A percentile compares a stretch with the other conserved stretches of the same genome.
phyloP scores from a whole-genome alignment of 441 rosid species.

The Flueggea neowawraea region DNA sequence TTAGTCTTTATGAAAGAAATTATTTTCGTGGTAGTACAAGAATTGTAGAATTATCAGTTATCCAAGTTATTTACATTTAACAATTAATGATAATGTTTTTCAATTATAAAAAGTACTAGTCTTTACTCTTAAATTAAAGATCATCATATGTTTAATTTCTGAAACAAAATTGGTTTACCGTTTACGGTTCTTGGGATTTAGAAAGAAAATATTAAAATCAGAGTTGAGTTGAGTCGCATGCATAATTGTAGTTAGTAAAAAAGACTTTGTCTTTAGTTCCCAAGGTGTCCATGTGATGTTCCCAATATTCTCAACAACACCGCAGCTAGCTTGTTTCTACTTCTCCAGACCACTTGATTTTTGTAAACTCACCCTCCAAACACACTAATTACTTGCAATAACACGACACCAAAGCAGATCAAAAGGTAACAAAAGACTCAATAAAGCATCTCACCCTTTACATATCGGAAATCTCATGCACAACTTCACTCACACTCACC shows the following conservation, averaged over 20 bases:
- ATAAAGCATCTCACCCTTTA: slow-evolving; percentile 19
- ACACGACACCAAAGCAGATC: slow-evolving; percentile 14
- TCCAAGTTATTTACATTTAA: too few species aligned
- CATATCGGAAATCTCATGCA: slow-evolving; percentile 28
- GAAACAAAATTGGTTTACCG: too few species aligned
- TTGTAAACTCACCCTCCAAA: slow-evolving; percentile 37
- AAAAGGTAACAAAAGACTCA: not conserved
- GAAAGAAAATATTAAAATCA: not conserved
- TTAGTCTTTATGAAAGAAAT: too few species aligned
- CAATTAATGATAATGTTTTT: too few species aligned
- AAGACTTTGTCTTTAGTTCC: slow-evolving; percentile 19
- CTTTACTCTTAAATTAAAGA: too few species aligned
- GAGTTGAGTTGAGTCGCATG: slow-evolving; percentile 1
- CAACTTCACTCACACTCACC: slow-evolving; percentile 11
- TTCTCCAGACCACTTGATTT: slow-evolving; percentile 33
- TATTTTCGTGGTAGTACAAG: too few species aligned
- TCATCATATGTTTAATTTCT: too few species aligned
- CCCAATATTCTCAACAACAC: slow-evolving; percentile 40
- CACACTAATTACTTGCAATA: slow-evolving; percentile 19
- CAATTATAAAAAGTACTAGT: too few species aligned
- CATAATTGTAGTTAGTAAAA: not conserved
- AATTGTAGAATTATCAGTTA: too few species aligned
- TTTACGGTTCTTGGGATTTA: not conserved
- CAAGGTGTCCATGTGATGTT: slow-evolving; percentile 64
- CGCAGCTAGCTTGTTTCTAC: slow-evolving; percentile 36